Evolutionary conservation across 2,329 filamentous ascomycete genomes (phyloP), one percentile per base, ranked within the genome.

Genomic region (Penicillium sp.): DNA sequence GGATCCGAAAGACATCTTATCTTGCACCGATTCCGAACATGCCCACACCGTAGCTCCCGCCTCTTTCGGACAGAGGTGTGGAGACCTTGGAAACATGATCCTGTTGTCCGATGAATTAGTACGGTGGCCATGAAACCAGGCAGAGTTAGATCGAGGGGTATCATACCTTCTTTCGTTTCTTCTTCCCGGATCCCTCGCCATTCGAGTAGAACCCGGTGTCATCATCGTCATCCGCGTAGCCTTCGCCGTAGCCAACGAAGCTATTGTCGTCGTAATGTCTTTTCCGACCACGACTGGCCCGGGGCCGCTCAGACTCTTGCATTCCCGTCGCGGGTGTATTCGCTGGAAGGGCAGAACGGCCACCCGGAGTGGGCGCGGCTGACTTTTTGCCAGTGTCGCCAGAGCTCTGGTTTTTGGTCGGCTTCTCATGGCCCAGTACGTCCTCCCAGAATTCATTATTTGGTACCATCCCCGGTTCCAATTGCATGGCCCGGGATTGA

Each of bases 181-280:
- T 78, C 60, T 76, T 78, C 27, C 70, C 69, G 37, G 68, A 62
- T 51, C 72, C 74, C 51, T 74, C 74, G 52, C 69, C 65, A 47
- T 75, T 76, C 37, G 75, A 77, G 55, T 76, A 75, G 39, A 75
- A 70, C 29, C 67, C 71, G 24, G 62, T 63, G 20, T 76, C 75
- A 41, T 72, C 71, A 51, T 79, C 77, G 50, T 78, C 75, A 63
- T 80, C 78, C 20, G 74, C 72, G 61, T 71, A 80, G 17, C 77
- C 78, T 69, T 79, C 76, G 46, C 75, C 77, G 55, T 80, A 80
- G 1, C 78, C 78, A 47, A 76, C 75, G 62, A 78, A 80, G 59
- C 76, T 80, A 54, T 75, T 74, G 40, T 80, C 78, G 58, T 77
- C 75, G 58, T 80, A 80, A 59, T 78, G 69, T 61, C 78, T 75